Conservation (phyloP, 1,284 basidiomycete species). For the Pseudozyma pruni region DNA sequence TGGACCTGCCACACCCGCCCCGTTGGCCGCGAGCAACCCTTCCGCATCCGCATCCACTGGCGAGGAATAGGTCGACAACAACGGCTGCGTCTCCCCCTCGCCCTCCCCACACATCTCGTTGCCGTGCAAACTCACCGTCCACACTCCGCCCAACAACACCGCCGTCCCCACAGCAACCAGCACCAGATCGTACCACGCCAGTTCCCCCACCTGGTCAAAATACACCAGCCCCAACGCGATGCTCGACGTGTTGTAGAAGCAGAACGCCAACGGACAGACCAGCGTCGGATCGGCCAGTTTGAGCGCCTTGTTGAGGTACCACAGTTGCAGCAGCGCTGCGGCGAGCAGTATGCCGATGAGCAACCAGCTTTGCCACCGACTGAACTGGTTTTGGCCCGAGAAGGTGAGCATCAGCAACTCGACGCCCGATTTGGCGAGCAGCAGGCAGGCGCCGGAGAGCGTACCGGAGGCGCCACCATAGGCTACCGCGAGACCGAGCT, state of each 20-base stretch:
- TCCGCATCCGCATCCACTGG: constrained; percentile 21
- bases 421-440: constrained; percentile 93
- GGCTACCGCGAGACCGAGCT: constrained; percentile 80
- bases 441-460: constrained; percentile 89
- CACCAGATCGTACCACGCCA: constrained; percentile 76
- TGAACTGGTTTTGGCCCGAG: constrained; percentile 81
- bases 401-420: constrained; percentile 86
- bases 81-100: constrained; percentile 17
- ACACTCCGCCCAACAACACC: constrained; percentile 85
- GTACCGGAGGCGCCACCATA: constrained; percentile 91
- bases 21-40: constrained; percentile 42
- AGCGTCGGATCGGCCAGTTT: constrained; percentile 79
- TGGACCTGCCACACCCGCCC: constrained; percentile 49
- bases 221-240: constrained; percentile 76
- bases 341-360: constrained; percentile 77
- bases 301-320: constrained; percentile 91
- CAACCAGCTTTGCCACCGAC: constrained; percentile 80
- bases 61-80: constrained; percentile 16
- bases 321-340: constrained; percentile 80
- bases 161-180: constrained; percentile 83
- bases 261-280: constrained; percentile 93
- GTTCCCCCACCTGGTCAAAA: constrained; percentile 84
- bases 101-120: constrained; percentile 22
- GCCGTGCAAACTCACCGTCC: constrained; percentile 76
- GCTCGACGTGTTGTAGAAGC: constrained; percentile 92